phyloP scores from a whole-genome alignment of 352 stramenopile genomes.

The Globisporangium lucens region DNA sequence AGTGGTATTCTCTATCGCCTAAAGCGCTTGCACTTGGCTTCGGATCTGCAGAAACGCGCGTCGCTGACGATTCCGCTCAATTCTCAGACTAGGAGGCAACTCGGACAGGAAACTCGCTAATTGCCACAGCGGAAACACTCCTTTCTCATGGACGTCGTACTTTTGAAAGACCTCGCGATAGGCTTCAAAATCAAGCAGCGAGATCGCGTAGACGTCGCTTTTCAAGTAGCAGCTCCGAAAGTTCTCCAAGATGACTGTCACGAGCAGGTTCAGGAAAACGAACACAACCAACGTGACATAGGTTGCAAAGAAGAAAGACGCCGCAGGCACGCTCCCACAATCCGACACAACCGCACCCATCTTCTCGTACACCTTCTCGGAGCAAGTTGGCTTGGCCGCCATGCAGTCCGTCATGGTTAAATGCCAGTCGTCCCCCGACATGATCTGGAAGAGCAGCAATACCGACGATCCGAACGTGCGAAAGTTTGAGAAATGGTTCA shows the following conservation, averaged over 20 bases:
- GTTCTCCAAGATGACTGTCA: constrained; percentile 81
- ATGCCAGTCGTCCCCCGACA: constrained; percentile 81
- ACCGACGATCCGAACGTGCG: constrained; percentile 58
- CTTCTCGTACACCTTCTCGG: constrained; percentile 31
- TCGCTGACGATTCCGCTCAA: constrained; percentile 41
- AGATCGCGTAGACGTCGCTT: constrained; percentile 68
- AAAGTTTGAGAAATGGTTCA: constrained; percentile 77
- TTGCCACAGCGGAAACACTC: constrained; percentile 68
- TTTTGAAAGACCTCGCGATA: constrained; percentile 69
- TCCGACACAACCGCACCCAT: constrained; percentile 50
- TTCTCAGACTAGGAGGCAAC: constrained; percentile 45
- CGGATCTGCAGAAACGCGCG: constrained; percentile 65
- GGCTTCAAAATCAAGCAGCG: constrained; percentile 68
- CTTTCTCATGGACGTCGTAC: constrained; percentile 52
- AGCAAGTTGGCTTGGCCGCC: constrained; percentile 49
- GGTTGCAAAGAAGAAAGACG: constrained; percentile 62
- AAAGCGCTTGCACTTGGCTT: constrained; percentile 63
- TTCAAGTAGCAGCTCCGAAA: constrained; percentile 81
- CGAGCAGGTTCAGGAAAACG: constrained; percentile 82
- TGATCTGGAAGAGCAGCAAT: constrained; percentile 76
- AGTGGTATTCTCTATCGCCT: constrained; percentile 16
- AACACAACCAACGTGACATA: constrained; percentile 80
- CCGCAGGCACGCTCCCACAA: constrained; percentile 43
- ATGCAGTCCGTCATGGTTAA: constrained; percentile 83
- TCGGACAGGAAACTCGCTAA: constrained; percentile 54